Base-by-base conservation (phyloP, 2,329 filamentous ascomycete genomes). In the Clathrospora elynae region DNA sequence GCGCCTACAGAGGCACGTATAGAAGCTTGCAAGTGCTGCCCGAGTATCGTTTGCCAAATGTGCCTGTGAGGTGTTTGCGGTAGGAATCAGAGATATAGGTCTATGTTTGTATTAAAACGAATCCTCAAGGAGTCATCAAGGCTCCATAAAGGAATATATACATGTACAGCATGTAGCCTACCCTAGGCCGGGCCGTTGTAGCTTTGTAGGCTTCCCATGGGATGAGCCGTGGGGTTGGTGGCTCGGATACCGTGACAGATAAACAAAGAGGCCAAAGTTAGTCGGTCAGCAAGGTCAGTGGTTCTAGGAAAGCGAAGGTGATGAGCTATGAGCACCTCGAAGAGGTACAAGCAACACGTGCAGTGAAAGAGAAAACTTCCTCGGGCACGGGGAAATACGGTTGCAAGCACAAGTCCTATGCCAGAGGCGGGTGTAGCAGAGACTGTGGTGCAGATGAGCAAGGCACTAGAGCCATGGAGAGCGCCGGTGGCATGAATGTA, bases 241-340 rank as follows among this genome's bases (percentile, higher is more conserved):
- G n/a, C n/a, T n/a, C n/a, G n/a, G n/a, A n/a, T n/a, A 56, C 64
- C 45, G 53, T 69, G 25, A 41, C 32, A 48, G 39, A 55, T 62
- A 6, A 61, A 64, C 36, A 60, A 62, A 30, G 57, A 64, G 53
- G 52, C 51, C 20, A 63, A 63, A 51, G 43, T 37, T 35, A 51
- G 57, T 18, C 46, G 54, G 42, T 53, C 49, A 22, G 60, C 57
- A 16, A 57, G 45, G 41, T 59, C 54, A 36, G 22, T 46, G 16
- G 47, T 34, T 4, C 19, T 34, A 23, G 19, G 31, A 6, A 34
- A 34, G 31, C 31, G 19, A 34, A 23, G 31, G 31, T 34, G 11
- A 34, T 34, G 12, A 34, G 11, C 31, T 34, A 22, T n/a, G 19
- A 34, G 19, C 6, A 34, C n/a, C 31, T 34, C 12, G 8, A 34